These are phyloP conservation scores for Mallotus japonicus DNA, from an alignment of 441 rosid genomes.

Conservation along the genomic window DNA sequence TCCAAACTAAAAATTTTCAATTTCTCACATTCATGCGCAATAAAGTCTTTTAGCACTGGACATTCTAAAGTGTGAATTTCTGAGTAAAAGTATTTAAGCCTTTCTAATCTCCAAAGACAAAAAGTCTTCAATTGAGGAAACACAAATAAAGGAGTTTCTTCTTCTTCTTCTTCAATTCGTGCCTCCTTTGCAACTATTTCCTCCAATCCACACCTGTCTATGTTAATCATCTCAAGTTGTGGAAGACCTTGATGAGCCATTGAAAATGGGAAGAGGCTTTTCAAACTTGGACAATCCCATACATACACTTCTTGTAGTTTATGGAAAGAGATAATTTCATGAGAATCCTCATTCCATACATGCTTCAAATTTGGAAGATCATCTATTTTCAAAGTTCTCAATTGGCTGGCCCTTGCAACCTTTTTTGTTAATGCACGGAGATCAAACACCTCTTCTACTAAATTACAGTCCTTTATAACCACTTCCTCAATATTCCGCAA, in stretches of 20 bases:
- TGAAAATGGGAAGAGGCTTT: slow-evolving; percentile 25
- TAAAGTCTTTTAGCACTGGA: background rate
- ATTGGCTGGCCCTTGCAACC: background rate
- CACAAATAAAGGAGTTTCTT: background rate
- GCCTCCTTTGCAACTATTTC: slow-evolving; percentile 15
- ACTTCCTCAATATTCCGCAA: background rate
- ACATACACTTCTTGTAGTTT: background rate
- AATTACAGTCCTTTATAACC: slow-evolving; percentile 4
- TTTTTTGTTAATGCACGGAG: background rate
- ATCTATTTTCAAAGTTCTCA: background rate
- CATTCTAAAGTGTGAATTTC: background rate
- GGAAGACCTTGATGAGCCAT: slow-evolving; percentile 17
- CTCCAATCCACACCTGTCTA: slow-evolving; percentile 20
- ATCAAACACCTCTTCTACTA: slow-evolving; percentile 27
- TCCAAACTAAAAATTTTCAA: background rate
- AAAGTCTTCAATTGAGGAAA: background rate
- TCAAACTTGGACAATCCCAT: slow-evolving; percentile 11
- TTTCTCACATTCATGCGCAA: background rate
- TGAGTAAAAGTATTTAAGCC: background rate
- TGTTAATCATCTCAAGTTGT: slow-evolving; percentile 5
- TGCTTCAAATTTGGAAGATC: slow-evolving; percentile 29
- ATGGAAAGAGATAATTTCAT: slow-evolving; percentile 19
- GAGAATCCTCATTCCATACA: slow-evolving; percentile 28
- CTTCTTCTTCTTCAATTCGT: background rate
- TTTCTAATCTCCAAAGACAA: background rate